Conservation (phyloP, 1,284 basidiomycete species). For the Pascua sp. region DNA sequence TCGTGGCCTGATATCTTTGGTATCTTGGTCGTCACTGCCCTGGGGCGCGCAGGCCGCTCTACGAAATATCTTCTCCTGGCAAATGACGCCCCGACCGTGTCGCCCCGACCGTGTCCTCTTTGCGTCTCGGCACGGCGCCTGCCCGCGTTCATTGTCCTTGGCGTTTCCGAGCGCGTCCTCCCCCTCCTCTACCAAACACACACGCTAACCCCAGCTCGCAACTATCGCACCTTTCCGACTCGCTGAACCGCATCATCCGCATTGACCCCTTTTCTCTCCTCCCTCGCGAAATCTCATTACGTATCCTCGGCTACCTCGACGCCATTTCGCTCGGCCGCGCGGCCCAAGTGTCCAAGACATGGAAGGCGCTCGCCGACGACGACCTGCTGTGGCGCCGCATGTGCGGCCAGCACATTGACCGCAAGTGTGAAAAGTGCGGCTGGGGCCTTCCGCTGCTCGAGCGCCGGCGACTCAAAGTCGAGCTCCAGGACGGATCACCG, state of each 20-base stretch:
- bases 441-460: conserved; percentile 95
- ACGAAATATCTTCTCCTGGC: not conserved
- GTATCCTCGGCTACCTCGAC: conserved; percentile 87
- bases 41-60: too few relatives aligned
- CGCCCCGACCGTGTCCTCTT: not conserved
- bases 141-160: not conserved
- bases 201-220: conserved; percentile 56
- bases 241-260: conserved; percentile 84
- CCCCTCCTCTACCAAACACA: not conserved
- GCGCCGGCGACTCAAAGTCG: conserved; percentile 45
- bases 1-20: too few relatives aligned
- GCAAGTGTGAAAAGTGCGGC: conserved; percentile 94
- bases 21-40: too few relatives aligned
- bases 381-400: conserved; percentile 94
- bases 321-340: conserved; percentile 93
- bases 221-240: conserved; percentile 92
- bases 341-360: conserved; percentile 83
- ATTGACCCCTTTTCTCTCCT: conserved; percentile 92
- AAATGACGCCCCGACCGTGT: not conserved
- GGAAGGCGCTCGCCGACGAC: conserved; percentile 90
- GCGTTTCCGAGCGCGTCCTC: too few relatives aligned
- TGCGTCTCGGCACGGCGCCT: not conserved
- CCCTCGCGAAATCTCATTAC: conserved; percentile 85
- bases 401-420: conserved; percentile 97
- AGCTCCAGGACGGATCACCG: conserved; percentile 44